A percentile compares a stretch with the other conserved stretches of the same genome.
These are phyloP conservation scores for Daldinia sp. DNA, from an alignment of 2,329 filamentous ascomycete species.

Conservation along the genomic window DNA sequence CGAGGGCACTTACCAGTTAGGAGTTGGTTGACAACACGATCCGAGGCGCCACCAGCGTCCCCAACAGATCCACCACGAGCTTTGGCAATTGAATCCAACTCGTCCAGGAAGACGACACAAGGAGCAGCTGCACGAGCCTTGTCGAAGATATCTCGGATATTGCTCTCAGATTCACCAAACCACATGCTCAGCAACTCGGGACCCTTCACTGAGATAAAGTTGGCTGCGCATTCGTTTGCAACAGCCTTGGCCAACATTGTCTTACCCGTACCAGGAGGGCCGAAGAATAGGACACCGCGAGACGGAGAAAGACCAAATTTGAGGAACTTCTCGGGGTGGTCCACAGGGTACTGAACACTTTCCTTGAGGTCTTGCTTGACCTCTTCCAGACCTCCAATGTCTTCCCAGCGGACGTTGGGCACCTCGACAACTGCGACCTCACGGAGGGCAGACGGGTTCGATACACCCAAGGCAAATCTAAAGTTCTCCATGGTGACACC, in stretches of 20 bases:
- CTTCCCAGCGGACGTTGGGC: slow-evolving; percentile 99
- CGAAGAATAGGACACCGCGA: slow-evolving; percentile 98
- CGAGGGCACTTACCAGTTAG: slow-evolving; percentile 76
- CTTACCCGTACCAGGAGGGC: slow-evolving; percentile 99
- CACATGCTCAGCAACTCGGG: slow-evolving; percentile 99
- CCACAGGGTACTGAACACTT: slow-evolving; percentile 97
- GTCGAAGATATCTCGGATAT: slow-evolving; percentile 99
- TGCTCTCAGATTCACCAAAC: slow-evolving; percentile 99
- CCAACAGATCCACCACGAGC: slow-evolving; percentile 96
- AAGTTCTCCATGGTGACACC: slow-evolving; percentile 99
- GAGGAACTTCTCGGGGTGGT: slow-evolving; percentile 99
- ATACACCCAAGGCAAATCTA: slow-evolving; percentile 96
- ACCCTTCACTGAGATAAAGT: slow-evolving; percentile 99
- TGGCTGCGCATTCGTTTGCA: slow-evolving; percentile 98
- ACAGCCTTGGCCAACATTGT: slow-evolving; percentile 99
- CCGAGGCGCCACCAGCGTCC: slow-evolving; percentile 96
- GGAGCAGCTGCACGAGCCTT: slow-evolving; percentile 98
- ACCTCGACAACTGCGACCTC: slow-evolving; percentile 99
- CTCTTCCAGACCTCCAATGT: slow-evolving; percentile 96
- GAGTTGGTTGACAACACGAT: slow-evolving; percentile 99
- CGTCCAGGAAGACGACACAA: slow-evolving; percentile 98
- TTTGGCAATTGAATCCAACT: slow-evolving; percentile 99
- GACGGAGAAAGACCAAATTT: slow-evolving; percentile 99
- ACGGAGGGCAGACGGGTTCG: slow-evolving; percentile 97
- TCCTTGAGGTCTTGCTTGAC: slow-evolving; percentile 99